Evolutionary conservation across 1,284 basidiomycete species (phyloP).

Genomic region (Fistulina hepatica): DNA sequence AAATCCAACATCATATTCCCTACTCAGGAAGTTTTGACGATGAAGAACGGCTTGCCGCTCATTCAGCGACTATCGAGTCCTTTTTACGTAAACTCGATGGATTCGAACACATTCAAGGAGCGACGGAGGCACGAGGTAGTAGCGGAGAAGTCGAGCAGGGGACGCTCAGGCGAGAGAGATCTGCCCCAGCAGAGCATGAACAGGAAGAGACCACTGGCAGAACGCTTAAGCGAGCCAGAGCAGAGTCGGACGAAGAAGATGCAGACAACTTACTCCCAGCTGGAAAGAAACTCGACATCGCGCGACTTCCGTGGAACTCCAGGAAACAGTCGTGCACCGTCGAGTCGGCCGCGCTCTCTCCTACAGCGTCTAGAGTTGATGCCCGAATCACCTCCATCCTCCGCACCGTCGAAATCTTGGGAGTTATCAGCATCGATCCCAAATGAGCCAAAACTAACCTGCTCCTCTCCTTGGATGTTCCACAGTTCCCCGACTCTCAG

Average conservation of each 20-base stretch:
- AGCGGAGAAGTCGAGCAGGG: no score
- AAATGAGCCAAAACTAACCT: slow-evolving; percentile 2
- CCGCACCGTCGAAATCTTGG: no score
- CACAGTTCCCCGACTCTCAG: slow-evolving; percentile 13
- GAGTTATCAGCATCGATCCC: no score
- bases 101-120: not conserved
- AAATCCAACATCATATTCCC: no score
- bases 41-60: no score
- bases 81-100: no score
- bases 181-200: not conserved
- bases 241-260: not conserved
- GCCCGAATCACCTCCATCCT: no score
- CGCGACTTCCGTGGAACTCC: not conserved
- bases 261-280: not conserved
- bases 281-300: not conserved
- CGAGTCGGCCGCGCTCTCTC: no score
- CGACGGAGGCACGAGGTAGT: not conserved
- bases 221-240: not conserved
- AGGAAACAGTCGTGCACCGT: no score
- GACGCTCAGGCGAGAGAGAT: not conserved
- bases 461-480: slow-evolving; percentile 4
- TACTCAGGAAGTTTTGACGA: no score
- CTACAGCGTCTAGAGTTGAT: no score
- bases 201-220: not conserved
- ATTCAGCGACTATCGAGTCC: no score